Evolutionary conservation across 139 green algal genomes (phyloP).

Genomic region (Yamagishiella unicocca): DNA sequence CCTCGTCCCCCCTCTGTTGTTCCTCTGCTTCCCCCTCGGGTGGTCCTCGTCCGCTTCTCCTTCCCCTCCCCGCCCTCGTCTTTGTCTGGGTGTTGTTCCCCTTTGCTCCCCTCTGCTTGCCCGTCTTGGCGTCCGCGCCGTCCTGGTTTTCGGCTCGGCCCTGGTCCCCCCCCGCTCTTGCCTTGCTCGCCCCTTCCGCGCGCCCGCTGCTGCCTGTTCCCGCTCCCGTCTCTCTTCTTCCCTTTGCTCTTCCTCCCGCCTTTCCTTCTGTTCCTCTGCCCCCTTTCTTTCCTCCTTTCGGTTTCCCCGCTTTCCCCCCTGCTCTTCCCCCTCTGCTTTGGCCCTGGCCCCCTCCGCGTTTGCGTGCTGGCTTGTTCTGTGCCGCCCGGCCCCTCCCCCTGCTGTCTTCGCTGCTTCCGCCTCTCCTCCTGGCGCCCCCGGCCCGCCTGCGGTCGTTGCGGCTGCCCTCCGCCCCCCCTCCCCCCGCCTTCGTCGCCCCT

Average conservation of each 20-base stretch:
- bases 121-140: background rate
- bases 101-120: background rate
- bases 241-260: background rate
- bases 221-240: background rate
- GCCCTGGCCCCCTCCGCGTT: too few species aligned
- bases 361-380: too few species aligned
- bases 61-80: background rate
- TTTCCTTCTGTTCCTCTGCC: background rate
- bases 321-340: background rate
- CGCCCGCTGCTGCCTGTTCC: background rate
- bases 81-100: background rate
- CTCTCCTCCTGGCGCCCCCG: too few species aligned
- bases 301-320: background rate
- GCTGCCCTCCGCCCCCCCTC: too few species aligned
- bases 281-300: background rate
- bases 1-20: background rate
- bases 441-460: too few species aligned
- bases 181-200: background rate
- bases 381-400: too few species aligned
- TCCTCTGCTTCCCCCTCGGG: background rate
- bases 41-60: background rate
- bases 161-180: background rate
- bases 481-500: too few species aligned
- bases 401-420: too few species aligned
- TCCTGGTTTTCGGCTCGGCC: background rate